Percentiles rank a stretch among this genome's conserved stretches.
These are phyloP conservation scores for Pyrenula massariospora DNA, from an alignment of 495 filamentous ascomycete genomes.

Conservation along the genomic window DNA sequence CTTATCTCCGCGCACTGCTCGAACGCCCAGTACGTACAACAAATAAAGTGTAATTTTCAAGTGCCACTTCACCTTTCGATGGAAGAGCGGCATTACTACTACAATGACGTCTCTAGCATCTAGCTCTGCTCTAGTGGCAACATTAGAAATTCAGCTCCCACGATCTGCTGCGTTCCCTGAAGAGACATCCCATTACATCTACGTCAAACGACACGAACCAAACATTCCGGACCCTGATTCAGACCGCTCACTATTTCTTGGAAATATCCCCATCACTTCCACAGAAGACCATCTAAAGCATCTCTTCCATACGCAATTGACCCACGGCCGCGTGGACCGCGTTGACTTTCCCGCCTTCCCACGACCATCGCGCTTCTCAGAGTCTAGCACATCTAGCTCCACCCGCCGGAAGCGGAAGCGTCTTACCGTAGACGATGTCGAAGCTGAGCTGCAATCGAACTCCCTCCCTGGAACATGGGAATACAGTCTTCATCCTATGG, in stretches of 20 bases:
- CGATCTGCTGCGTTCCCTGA: constrained; percentile 43
- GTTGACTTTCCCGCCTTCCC: constrained; percentile 49
- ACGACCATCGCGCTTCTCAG: constrained; percentile 9
- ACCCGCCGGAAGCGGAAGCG: constrained; percentile 58
- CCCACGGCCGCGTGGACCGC: constrained; percentile 62
- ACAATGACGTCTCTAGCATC: too few relatives aligned
- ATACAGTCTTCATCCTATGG: constrained; percentile 55
- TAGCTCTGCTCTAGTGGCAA: too few relatives aligned
- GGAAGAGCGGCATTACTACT: too few relatives aligned
- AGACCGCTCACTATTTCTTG: constrained; percentile 67
- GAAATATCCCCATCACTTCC: constrained; percentile 79
- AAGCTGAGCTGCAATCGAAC: constrained; percentile 36
- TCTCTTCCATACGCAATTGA: constrained; percentile 58
- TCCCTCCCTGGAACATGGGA: constrained; percentile 63
- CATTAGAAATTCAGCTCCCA: constrained; percentile 41
- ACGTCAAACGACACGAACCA: constrained; percentile 70
- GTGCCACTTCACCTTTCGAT: too few relatives aligned
- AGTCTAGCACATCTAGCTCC: constrained; percentile 14
- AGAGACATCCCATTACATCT: constrained; percentile 68
- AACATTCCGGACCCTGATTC: constrained; percentile 62
- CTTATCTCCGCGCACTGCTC: neutral
- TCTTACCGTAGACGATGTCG: constrained; percentile 36
- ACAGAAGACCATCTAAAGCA: constrained; percentile 64
- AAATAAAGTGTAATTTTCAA: too few relatives aligned
- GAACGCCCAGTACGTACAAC: too few relatives aligned